A percentile compares a stretch with the other conserved stretches of the same genome.
Conservation (phyloP, 2,329 filamentous ascomycete species). For the Ophiostoma triangulosporum region DNA sequence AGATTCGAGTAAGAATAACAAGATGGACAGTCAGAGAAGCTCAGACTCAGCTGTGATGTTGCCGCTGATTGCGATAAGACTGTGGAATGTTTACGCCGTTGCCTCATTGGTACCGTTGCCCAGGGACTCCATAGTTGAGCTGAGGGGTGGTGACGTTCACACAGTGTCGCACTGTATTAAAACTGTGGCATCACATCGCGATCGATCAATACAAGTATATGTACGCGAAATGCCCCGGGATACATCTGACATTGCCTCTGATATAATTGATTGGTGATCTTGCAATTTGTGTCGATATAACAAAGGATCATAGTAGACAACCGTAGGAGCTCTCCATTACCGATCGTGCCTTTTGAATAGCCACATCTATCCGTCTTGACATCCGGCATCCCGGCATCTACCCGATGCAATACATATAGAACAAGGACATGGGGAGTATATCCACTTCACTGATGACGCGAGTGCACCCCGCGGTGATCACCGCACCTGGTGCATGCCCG, state of each 20-base stretch:
- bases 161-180: background rate
- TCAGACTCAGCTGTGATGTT: background rate
- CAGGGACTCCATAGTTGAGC: slow-evolving; percentile 5
- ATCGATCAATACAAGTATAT: too few relatives aligned
- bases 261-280: too few relatives aligned
- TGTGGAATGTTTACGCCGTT: slow-evolving; percentile 13
- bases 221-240: too few relatives aligned
- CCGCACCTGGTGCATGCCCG: background rate
- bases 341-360: background rate
- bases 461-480: background rate
- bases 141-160: background rate
- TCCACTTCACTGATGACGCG: background rate
- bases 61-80: background rate
- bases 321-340: too few relatives aligned
- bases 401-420: background rate
- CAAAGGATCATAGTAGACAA: too few relatives aligned
- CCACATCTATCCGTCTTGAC: background rate
- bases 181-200: background rate
- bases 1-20: background rate
- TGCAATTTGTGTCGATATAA: too few relatives aligned
- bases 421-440: background rate
- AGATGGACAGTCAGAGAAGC: background rate
- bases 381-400: background rate
- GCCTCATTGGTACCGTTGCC: slow-evolving; percentile 13
- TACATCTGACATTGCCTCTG: too few relatives aligned